Percentiles rank a stretch among this genome's conserved stretches.
Conservation (phyloP, 495 filamentous ascomycete species). For the Rhizodiscina lignyota region DNA sequence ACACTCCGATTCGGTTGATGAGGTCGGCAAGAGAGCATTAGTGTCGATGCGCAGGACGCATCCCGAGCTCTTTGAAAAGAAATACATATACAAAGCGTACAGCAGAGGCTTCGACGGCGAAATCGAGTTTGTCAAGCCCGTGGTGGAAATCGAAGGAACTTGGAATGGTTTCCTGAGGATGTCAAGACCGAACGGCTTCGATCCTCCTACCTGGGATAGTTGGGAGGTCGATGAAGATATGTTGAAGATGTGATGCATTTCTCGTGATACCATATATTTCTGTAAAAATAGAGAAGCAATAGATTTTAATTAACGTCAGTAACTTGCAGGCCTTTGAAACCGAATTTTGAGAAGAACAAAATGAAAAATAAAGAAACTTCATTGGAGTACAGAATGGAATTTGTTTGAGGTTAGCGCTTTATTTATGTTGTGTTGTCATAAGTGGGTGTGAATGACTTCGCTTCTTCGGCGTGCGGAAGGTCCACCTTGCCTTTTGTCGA, state of each 20-base stretch:
- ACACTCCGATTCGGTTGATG: constrained; percentile 57
- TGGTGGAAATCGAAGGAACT: constrained; percentile 32
- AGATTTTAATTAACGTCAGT: no score
- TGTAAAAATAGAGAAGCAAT: no score
- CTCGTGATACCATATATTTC: no score
- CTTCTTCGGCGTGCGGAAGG: no score
- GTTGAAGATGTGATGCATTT: constrained; percentile 23
- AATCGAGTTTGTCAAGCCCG: constrained; percentile 33
- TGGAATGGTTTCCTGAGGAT: constrained; percentile 35
- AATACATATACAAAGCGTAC: constrained; percentile 28
- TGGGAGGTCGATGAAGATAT: constrained; percentile 30
- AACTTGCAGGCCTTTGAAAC: no score
- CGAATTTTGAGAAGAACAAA: no score
- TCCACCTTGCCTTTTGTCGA: no score
- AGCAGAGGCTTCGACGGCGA: constrained; percentile 31
- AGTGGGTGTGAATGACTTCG: no score
- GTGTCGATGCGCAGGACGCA: constrained; percentile 37
- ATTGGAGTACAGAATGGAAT: no score
- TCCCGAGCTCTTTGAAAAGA: constrained; percentile 32
- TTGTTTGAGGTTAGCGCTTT: no score
- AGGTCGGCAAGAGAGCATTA: constrained; percentile 49
- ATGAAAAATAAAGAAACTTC: no score
- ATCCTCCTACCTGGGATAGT: constrained; percentile 32
- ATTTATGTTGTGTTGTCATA: no score
- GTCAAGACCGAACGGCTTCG: constrained; percentile 41